Conservation (phyloP, 257 asterid species). For the Thymus mandschuricus region DNA sequence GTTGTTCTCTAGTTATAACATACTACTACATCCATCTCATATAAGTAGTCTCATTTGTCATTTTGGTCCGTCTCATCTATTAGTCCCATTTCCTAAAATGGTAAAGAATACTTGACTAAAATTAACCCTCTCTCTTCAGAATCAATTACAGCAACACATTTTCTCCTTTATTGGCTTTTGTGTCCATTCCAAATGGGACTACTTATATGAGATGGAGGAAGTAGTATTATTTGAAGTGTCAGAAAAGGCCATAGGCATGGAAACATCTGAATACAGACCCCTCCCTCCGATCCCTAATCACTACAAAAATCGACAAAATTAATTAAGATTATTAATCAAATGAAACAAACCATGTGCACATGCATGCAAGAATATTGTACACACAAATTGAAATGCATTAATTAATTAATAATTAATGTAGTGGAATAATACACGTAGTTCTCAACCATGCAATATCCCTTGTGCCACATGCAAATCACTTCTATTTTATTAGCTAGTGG, state of each 20-base stretch:
- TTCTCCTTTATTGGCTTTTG: no score
- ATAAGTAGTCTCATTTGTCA: no score
- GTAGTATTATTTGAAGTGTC: no score
- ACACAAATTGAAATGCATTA: constrained; percentile 5
- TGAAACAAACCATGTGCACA: constrained; percentile 51
- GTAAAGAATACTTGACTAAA: no score
- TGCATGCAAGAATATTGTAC: constrained; percentile 14
- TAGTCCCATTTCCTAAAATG: no score
- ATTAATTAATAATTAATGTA: constrained; percentile 11
- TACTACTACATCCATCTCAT: no score
- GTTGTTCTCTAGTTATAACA: constrained; percentile 11
- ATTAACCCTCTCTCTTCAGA: no score
- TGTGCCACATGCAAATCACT: constrained; percentile 36
- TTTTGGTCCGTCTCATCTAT: no score
- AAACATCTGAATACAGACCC: constrained; percentile 11
- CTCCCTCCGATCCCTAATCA: not conserved
- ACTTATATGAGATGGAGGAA: no score
- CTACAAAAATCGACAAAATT: constrained; percentile 26
- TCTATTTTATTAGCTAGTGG: constrained; percentile 32
- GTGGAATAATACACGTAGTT: not conserved
- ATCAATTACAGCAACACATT: no score
- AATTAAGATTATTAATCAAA: constrained; percentile 38
- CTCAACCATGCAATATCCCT: constrained; percentile 40
- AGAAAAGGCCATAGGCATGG: constrained; percentile 14
- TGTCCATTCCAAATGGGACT: no score